phyloP scores from a whole-genome alignment of 768 basidiomycete species.

The Collybia nuda region DNA sequence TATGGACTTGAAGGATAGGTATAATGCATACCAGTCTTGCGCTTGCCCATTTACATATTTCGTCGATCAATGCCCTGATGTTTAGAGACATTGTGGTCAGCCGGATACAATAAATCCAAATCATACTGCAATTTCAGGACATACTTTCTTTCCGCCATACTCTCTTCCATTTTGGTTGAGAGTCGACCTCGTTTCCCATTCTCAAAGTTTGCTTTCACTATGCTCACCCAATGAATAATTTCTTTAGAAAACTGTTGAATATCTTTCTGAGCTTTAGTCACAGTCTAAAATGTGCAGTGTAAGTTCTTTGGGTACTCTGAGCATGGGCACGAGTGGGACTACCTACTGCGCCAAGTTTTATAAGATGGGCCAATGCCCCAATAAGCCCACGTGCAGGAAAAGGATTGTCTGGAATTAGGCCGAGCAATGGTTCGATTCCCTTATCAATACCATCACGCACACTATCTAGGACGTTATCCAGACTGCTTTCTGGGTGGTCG shows the following conservation, averaged over 20 bases:
- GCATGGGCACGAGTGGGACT: no score
- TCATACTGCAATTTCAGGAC: no score
- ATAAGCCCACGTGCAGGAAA: constrained; percentile 15
- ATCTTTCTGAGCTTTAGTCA: background rate
- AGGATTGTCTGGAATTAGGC: constrained; percentile 12
- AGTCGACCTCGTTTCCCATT: no score
- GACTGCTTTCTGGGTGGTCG: no score
- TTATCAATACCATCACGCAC: no score
- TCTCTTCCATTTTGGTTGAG: no score
- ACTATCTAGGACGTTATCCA: no score
- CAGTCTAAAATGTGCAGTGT: background rate
- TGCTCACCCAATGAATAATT: constrained; percentile 2
- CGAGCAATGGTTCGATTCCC: constrained; percentile 3
- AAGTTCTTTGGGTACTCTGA: no score
- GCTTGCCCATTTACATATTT: constrained; percentile 1
- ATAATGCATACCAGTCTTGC: constrained; percentile 1
- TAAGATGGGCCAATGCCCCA: constrained; percentile 10
- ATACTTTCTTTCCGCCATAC: no score
- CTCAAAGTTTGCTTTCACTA: background rate
- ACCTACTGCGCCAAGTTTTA: background rate
- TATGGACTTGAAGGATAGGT: background rate
- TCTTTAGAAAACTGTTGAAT: constrained; percentile 4
- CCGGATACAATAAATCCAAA: background rate
- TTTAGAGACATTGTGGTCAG: no score
- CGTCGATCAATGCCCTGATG: background rate